A percentile compares a stretch with the other conserved stretches of the same genome.
Evolutionary conservation across 495 filamentous ascomycete genomes (phyloP).

Genomic region (Hypoxylon perforatum): DNA sequence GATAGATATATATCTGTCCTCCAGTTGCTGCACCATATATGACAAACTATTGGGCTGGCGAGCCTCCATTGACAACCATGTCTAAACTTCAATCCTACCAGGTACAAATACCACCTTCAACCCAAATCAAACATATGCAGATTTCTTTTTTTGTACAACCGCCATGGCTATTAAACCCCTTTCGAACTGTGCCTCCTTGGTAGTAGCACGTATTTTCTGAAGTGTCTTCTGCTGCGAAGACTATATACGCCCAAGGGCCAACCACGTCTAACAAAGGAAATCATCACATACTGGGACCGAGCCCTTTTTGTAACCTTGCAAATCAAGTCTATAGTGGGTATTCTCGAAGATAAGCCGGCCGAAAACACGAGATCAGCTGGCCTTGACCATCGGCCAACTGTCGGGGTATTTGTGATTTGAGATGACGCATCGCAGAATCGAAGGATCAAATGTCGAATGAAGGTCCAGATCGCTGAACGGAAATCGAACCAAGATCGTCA

Average conservation of each 20-base stretch:
- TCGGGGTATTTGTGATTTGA: slow-evolving; percentile 49
- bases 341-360: slow-evolving; percentile 49
- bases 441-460: slow-evolving; percentile 39
- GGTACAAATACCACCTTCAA: slow-evolving; percentile 23
- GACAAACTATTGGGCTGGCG: slow-evolving; percentile 35
- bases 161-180: slow-evolving; percentile 16
- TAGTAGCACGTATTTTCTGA: slow-evolving; percentile 12
- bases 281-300: slow-evolving; percentile 40
- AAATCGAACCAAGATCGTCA: slow-evolving; percentile 47
- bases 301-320: slow-evolving; percentile 39
- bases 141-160: slow-evolving; percentile 37
- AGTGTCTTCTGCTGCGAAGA: slow-evolving; percentile 27
- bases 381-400: slow-evolving; percentile 38
- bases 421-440: slow-evolving; percentile 43
- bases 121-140: slow-evolving; percentile 33
- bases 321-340: slow-evolving; percentile 56
- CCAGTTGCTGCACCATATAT: slow-evolving; percentile 35
- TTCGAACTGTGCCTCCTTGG: slow-evolving; percentile 12
- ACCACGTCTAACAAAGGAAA: slow-evolving; percentile 48
- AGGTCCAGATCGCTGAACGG: slow-evolving; percentile 44
- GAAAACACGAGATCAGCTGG: slow-evolving; percentile 45
- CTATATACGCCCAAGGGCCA: slow-evolving; percentile 21
- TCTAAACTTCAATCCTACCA: slow-evolving; percentile 34
- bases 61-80: slow-evolving; percentile 28
- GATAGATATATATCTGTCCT: slow-evolving; percentile 29